Base-by-base conservation (phyloP, 2,329 filamentous ascomycete genomes). In the Massarina eburnea region DNA sequence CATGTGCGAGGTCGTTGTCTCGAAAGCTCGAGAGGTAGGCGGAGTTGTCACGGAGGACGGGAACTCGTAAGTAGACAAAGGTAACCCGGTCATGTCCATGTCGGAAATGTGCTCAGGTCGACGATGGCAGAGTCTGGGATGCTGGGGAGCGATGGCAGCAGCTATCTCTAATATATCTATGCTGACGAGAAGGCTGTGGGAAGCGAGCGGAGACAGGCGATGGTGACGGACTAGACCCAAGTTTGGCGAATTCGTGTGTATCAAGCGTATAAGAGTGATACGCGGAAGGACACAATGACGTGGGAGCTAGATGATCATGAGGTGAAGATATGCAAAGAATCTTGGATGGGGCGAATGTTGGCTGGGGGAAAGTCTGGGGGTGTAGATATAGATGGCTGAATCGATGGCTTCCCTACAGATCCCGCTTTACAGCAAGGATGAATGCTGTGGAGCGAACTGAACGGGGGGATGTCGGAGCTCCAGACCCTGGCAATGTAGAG, bases 101-200 rank as follows among this genome's bases (percentile, higher is more conserved):
- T 57, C 61, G 19, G 60, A 49, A 20, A 66, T 58, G 35, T 59
- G 55, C 34, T 69, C 61, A 37, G 54, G 49, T 54, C 62, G 63
- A 44, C 60, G 59, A 52, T 62, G 66, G 68, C 68, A 71, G 39
- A 68, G 49, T 37, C 54, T 59, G 32, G 57, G 48, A 45, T 67
- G 67, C 15, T 70, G 67, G 51, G 62, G 53, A 39, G 64, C 67
- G 62, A 71, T 58, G 48, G 68, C 66, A 41, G 66, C 59, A 37
- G 68, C 62, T 67, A 71, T 71, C 49, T 56, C 54, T 54, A 54
- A 58, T 51, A 50, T 50, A 55, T 51, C 52, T 22, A 44, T 49
- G 49, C 51, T 55, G 46, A 49, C 39, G 41, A 47, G 59, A 56
- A 54, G 52, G 54, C 48, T 55, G 41, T 51, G 43, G 43, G 51